Evolutionary conservation across 176 grass and related monocot species (phyloP).

Genomic region (Cymbopogon citratus): DNA sequence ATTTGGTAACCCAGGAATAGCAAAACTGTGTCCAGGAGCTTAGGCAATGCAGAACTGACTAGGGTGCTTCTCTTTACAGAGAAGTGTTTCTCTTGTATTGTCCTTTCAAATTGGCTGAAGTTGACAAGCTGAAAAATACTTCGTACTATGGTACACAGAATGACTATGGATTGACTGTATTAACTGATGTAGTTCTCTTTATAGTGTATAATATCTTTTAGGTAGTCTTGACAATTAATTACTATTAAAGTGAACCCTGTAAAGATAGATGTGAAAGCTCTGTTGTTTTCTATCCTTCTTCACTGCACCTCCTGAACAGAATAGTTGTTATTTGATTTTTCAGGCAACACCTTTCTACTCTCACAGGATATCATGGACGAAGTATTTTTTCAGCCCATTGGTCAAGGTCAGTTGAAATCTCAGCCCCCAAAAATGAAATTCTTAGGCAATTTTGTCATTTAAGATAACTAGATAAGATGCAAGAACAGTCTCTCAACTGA

Average conservation of each 20-base stretch:
- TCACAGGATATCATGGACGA: constrained; percentile 80
- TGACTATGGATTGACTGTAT: not conserved
- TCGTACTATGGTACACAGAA: not conserved
- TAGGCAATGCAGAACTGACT: not conserved
- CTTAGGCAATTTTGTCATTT: not conserved
- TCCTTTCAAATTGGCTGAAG: not conserved
- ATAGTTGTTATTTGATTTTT: constrained; percentile 45
- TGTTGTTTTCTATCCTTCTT: not conserved
- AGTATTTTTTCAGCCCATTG: constrained; percentile 93
- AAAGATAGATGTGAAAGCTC: not conserved
- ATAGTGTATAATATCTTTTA: not conserved
- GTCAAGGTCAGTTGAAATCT: constrained; percentile 64
- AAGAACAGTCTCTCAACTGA: constrained; percentile 7
- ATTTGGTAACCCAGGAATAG: not conserved
- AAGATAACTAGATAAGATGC: not conserved
- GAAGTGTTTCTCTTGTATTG: not conserved
- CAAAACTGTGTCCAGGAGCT: constrained; percentile 3
- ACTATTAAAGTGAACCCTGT: not conserved
- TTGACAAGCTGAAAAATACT: constrained; percentile 12
- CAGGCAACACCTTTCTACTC: constrained; percentile 77
- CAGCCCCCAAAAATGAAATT: not conserved
- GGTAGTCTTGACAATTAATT: not conserved
- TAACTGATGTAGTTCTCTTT: not conserved
- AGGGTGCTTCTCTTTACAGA: not conserved
- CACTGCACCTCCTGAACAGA: constrained; percentile 10